phyloP scores from a whole-genome alignment of 495 filamentous ascomycete genomes.

The Penicillium cinerascens region DNA sequence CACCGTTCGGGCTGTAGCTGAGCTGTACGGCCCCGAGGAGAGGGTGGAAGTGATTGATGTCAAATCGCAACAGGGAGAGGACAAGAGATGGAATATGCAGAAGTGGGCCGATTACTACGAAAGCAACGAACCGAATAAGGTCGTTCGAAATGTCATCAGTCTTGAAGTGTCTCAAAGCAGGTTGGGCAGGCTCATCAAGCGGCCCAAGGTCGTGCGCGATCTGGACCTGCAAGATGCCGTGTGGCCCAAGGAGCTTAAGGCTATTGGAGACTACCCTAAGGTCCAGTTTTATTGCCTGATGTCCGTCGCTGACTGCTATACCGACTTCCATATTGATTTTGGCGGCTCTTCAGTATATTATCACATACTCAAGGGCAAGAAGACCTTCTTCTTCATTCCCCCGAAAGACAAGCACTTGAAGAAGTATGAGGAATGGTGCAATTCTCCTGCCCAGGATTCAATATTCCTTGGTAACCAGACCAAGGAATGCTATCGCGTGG shows the following conservation, averaged over 20 bases:
- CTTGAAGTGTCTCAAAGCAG: conserved; percentile 68
- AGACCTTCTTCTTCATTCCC: conserved; percentile 76
- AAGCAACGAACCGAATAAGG: conserved; percentile 52
- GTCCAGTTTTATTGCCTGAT: conserved; percentile 74
- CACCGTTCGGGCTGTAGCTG: conserved; percentile 62
- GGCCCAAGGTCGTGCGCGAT: conserved; percentile 68
- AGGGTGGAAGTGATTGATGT: conserved; percentile 73
- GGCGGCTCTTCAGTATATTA: conserved; percentile 77
- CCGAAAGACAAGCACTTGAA: conserved; percentile 72
- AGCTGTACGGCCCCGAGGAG: conserved; percentile 64
- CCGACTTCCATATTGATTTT: conserved; percentile 80
- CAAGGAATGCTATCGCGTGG: conserved; percentile 71
- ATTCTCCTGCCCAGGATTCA: conserved; percentile 66
- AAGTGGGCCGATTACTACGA: conserved; percentile 78
- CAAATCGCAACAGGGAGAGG: conserved; percentile 67
- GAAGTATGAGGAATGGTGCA: conserved; percentile 76
- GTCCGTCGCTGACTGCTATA: conserved; percentile 77
- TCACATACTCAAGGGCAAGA: conserved; percentile 71
- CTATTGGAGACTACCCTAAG: conserved; percentile 55
- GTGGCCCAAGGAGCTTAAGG: conserved; percentile 62
- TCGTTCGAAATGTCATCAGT: conserved; percentile 74
- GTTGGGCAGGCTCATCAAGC: conserved; percentile 61
- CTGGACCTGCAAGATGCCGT: conserved; percentile 69
- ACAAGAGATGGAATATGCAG: conserved; percentile 66
- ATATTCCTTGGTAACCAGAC: conserved; percentile 66